phyloP scores from a whole-genome alignment of 441 rosid genomes.

The Gossypium lobatum region DNA sequence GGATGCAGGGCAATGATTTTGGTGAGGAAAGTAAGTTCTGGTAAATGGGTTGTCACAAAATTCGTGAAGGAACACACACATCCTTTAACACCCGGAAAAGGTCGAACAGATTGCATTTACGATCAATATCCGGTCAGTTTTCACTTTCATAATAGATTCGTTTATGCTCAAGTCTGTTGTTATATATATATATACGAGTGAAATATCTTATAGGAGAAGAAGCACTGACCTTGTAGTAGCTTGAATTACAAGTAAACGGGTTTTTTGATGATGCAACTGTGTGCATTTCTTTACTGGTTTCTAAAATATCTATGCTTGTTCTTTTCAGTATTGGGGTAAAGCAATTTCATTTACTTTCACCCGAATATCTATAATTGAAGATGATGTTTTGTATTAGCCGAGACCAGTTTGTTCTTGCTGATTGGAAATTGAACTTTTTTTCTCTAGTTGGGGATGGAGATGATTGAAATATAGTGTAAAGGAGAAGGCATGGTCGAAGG shows the following conservation, averaged over 20 bases:
- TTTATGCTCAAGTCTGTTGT: neutral
- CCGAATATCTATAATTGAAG: neutral
- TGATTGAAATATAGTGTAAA: neutral
- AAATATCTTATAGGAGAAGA: neutral
- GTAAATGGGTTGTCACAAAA: conserved; percentile 90
- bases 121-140: conserved; percentile 94
- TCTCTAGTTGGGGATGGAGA: neutral
- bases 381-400: neutral
- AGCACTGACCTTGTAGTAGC: neutral
- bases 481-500: neutral
- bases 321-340: neutral
- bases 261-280: neutral
- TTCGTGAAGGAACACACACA: conserved; percentile 92
- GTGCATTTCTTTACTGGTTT: neutral
- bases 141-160: conserved; percentile 17
- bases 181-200: neutral
- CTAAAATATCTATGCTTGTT: neutral
- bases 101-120: conserved; percentile 82
- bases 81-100: conserved; percentile 74
- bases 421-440: neutral
- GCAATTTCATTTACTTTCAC: neutral
- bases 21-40: conserved; percentile 82
- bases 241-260: neutral
- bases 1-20: conserved; percentile 98
- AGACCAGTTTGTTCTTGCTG: neutral